Conservation (phyloP, 2,329 filamentous ascomycete species). For the Fusarium liriodendri region DNA sequence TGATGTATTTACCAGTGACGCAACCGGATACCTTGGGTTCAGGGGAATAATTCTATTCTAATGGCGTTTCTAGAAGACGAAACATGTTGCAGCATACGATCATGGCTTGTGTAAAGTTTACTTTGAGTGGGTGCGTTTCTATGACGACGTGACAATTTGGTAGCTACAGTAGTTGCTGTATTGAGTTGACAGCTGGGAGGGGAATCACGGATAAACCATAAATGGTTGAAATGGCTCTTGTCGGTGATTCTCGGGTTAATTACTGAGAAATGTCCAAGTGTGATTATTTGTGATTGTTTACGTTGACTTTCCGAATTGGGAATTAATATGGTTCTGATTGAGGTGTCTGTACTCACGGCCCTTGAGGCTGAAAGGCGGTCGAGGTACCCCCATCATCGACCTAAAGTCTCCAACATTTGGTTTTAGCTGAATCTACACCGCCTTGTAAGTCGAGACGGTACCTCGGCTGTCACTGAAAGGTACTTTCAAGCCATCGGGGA, state of each 20-base stretch:
- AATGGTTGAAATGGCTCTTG: not conserved
- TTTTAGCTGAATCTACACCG: not conserved
- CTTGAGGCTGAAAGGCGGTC: not conserved
- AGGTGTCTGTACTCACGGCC: not conserved
- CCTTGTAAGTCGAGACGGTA: not conserved
- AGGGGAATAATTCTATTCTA: not conserved
- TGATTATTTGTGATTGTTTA: not conserved
- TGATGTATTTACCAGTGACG: constrained; percentile 2
- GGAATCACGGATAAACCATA: not conserved
- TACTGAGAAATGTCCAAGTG: not conserved
- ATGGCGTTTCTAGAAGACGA: not conserved
- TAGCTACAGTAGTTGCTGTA: not conserved
- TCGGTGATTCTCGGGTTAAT: not conserved
- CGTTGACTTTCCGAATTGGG: not conserved
- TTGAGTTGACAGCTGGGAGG: not conserved
- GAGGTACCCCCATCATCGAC: not conserved
- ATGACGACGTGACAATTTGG: constrained; percentile 32
- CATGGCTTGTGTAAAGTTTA: not conserved
- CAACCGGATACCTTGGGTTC: constrained; percentile 20
- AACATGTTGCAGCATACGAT: not conserved
- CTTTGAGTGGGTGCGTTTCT: constrained; percentile 11
- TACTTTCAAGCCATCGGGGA: constrained; percentile 1
- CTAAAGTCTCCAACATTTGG: not conserved
- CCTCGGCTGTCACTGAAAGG: not conserved
- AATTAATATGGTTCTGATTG: not conserved